phyloP scores from a whole-genome alignment of 2,329 filamentous ascomycete species.

The Colletotrichum sp. region DNA sequence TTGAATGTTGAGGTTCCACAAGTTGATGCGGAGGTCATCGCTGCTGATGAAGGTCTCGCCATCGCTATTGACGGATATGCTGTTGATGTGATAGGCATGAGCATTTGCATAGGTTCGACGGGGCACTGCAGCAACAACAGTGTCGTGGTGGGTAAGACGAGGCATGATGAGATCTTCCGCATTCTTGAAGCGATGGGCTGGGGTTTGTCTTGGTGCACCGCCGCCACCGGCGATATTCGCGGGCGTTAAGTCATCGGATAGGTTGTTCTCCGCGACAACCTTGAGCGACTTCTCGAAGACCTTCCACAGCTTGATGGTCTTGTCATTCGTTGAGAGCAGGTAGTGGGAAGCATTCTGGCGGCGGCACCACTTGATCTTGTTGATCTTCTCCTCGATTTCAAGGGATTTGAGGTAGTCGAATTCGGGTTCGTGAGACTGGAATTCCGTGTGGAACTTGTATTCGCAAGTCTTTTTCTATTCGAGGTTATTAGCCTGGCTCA shows the following conservation, averaged over 20 bases:
- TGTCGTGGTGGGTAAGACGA: conserved; percentile 96
- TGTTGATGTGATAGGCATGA: conserved; percentile 99
- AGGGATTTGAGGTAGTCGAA: conserved; percentile 99
- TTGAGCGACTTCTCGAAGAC: conserved; percentile 99
- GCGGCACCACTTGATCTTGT: conserved; percentile 99
- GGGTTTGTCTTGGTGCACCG: conserved; percentile 75
- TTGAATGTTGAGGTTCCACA: conserved; percentile 99
- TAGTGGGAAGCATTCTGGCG: conserved; percentile 99
- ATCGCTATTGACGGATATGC: conserved; percentile 99
- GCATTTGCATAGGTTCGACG: conserved; percentile 97
- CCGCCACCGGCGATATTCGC: conserved; percentile 75
- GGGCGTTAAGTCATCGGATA: conserved; percentile 92
- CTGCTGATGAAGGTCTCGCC: conserved; percentile 99
- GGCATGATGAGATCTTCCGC: conserved; percentile 89
- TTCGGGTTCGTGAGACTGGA: conserved; percentile 98
- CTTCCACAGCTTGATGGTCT: conserved; percentile 99
- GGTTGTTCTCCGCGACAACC: conserved; percentile 98
- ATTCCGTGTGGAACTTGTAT: conserved; percentile 99
- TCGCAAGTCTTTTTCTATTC: conserved; percentile 98
- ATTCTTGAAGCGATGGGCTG: conserved; percentile 77
- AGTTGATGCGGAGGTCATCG: conserved; percentile 95
- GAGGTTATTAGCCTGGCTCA: conserved; percentile 33
- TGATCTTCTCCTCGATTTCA: conserved; percentile 99
- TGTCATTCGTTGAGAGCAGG: conserved; percentile 97
- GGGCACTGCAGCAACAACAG: conserved; percentile 94